Percentiles rank a stretch among this genome's conserved stretches.
phyloP scores from a whole-genome alignment of 371 early-diverging fungal genomes.

The Paraphysoderma sedebokerense region DNA sequence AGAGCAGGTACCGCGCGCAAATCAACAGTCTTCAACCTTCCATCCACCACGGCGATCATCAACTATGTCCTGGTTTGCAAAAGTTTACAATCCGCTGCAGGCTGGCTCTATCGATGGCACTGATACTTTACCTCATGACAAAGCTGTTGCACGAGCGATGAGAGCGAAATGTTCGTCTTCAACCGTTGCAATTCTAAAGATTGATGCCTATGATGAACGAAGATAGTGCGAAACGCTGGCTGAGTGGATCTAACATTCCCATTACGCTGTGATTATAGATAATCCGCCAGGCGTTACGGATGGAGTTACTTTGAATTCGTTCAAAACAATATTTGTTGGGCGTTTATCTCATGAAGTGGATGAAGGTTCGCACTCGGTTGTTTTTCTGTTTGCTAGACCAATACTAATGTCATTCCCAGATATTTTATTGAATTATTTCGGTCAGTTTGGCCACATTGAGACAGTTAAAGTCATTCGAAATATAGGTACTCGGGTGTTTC shows the following conservation, averaged over 20 bases:
- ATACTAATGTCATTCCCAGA: conserved; percentile 2
- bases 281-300: conserved; percentile 10
- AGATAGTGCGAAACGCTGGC: no score
- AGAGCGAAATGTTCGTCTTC: conserved; percentile 12
- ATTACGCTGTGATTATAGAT: conserved; percentile 10
- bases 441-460: conserved; percentile 17
- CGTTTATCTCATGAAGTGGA: conserved; percentile 23
- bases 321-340: conserved; percentile 29
- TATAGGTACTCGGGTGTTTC: conserved; percentile 12
- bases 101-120: conserved; percentile 40
- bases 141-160: conserved; percentile 25
- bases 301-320: conserved; percentile 15
- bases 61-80: conserved; percentile 35
- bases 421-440: conserved; percentile 12
- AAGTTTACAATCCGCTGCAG: conserved; percentile 27
- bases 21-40: no score
- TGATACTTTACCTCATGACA: conserved; percentile 26
- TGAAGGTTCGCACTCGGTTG: conserved; percentile 12
- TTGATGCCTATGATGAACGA: not conserved
- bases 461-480: conserved; percentile 14
- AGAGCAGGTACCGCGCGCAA: no score
- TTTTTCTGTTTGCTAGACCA: not conserved
- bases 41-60: no score
- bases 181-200: not conserved
- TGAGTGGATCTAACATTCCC: not conserved